phyloP scores from a whole-genome alignment of 148 eudicot genomes.

The Chenopodium quinoa region DNA sequence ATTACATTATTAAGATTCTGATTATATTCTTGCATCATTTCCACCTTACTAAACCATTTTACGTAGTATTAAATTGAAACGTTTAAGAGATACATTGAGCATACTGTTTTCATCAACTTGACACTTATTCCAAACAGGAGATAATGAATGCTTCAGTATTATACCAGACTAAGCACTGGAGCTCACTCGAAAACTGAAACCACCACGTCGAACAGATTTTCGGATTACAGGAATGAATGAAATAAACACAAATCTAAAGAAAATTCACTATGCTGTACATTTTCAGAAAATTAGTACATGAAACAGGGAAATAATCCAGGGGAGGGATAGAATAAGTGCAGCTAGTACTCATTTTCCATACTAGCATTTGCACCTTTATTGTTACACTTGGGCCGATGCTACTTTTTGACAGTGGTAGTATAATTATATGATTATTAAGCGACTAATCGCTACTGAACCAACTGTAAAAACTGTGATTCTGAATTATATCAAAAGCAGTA shows the following conservation, averaged over 20 bases:
- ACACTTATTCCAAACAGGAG: too few species aligned
- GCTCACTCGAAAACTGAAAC: not conserved
- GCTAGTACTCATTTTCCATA: constrained; percentile 2
- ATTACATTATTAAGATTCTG: too few species aligned
- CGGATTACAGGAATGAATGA: not conserved
- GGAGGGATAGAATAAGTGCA: not conserved
- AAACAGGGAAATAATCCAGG: not conserved
- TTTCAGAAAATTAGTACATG: not conserved
- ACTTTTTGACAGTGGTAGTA: not conserved
- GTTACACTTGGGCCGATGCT: not conserved
- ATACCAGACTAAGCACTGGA: not conserved
- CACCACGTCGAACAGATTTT: not conserved
- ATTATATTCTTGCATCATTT: too few species aligned
- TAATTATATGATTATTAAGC: not conserved
- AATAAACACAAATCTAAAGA: not conserved
- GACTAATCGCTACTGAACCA: constrained; percentile 5
- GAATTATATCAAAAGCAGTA: not conserved
- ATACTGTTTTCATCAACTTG: too few species aligned
- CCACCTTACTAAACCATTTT: too few species aligned
- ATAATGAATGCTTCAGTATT: not conserved
- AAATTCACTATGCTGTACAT: not conserved
- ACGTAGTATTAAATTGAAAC: too few species aligned
- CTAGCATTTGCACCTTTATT: constrained; percentile 12
- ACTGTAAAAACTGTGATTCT: not conserved
- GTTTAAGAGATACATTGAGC: too few species aligned